These are phyloP conservation scores for Anisodus tanguticus DNA, from an alignment of 257 asterid genomes.

Conservation along the genomic window DNA sequence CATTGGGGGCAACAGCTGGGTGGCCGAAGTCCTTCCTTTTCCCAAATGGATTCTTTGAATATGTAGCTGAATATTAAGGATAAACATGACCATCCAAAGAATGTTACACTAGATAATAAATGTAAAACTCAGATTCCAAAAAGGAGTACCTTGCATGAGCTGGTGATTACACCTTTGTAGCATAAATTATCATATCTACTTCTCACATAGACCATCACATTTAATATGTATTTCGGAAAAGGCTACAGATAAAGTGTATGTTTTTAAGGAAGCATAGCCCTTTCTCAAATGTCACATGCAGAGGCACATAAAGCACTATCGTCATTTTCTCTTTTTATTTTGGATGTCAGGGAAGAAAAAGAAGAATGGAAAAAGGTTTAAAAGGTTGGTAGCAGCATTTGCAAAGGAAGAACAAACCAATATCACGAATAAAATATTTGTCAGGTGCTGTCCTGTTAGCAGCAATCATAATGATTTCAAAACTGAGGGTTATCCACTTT, in stretches of 20 bases:
- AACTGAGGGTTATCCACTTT: background rate
- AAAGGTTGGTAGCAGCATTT: background rate
- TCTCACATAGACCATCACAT: background rate
- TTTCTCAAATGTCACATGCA: conserved; percentile 11
- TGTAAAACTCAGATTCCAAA: background rate
- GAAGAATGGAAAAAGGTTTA: background rate
- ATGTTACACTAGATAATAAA: background rate
- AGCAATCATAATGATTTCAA: background rate
- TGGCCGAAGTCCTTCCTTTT: conserved; percentile 73
- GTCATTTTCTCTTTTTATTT: conserved; percentile 18
- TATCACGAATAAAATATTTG: background rate
- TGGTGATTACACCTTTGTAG: background rate
- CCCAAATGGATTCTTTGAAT: conserved; percentile 99
- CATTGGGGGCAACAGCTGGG: conserved; percentile 49
- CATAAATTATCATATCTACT: background rate
- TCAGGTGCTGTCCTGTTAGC: background rate
- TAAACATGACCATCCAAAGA: conserved; percentile 36
- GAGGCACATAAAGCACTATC: conserved; percentile 10
- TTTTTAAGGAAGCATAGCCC: background rate
- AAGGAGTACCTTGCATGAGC: background rate
- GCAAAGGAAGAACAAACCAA: background rate
- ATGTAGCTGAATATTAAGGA: conserved; percentile 76
- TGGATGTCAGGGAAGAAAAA: conserved; percentile 12
- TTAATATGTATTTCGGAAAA: background rate
- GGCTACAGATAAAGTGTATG: background rate